Conservation (phyloP, 306 rosid species). For the Lathyrus sativus region DNA sequence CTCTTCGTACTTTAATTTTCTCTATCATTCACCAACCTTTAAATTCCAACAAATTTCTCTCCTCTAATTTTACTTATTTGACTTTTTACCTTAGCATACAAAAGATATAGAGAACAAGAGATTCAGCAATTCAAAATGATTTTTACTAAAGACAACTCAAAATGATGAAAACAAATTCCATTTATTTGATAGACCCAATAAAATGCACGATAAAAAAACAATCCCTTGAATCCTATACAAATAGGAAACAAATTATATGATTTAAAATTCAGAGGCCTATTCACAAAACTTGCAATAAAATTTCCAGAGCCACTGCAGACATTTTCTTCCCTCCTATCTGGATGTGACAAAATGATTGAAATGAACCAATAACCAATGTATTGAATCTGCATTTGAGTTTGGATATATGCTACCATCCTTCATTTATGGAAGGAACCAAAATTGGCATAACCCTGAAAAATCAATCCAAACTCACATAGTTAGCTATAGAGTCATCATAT, state of each 20-base stretch:
- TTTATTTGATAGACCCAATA: no score
- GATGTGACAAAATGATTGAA: slow-evolving; percentile 32
- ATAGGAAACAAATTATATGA: slow-evolving; percentile 11
- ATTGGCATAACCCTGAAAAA: slow-evolving; percentile 38
- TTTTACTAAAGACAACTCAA: no score
- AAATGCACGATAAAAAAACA: no score
- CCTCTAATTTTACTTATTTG: no score
- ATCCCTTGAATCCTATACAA: slow-evolving; percentile 1
- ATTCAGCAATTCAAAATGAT: no score
- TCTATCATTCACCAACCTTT: no score
- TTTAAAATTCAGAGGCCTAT: slow-evolving; percentile 22
- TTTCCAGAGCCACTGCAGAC: slow-evolving; percentile 16
- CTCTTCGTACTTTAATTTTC: no score
- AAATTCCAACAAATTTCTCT: no score
- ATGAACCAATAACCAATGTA: slow-evolving; percentile 44
- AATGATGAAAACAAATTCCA: no score
- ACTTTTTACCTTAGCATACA: no score
- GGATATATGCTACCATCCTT: slow-evolving; percentile 20
- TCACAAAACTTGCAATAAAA: slow-evolving; percentile 30
- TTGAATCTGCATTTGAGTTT: slow-evolving; percentile 21
- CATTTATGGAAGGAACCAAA: slow-evolving; percentile 32
- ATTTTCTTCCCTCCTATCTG: slow-evolving; percentile 26
- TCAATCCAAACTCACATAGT: slow-evolving; percentile 24
- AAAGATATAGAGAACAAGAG: no score
- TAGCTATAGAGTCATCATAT: background rate